Evolutionary conservation across 2,329 filamentous ascomycete species (phyloP), one percentile per base, ranked within the genome.

Genomic region (Biscogniauxia sp.): DNA sequence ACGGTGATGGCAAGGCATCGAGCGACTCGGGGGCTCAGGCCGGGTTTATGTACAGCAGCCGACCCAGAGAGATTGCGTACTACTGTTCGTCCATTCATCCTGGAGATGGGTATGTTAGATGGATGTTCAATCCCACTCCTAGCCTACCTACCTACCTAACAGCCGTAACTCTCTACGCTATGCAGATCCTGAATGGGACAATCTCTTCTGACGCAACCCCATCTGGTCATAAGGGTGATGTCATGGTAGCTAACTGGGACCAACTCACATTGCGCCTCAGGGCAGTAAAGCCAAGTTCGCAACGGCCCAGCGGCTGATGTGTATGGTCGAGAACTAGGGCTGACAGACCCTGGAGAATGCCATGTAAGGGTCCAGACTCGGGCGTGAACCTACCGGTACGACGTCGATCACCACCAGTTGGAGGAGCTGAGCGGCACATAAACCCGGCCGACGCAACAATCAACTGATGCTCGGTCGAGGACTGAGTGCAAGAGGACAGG

Each of bases 331-430:
- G 54, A 53, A 32, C 20, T 62, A 59, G 61, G 62, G 61, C 65
- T 62, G 62, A 64, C 58, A 26, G 52, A 25, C 50, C 58, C 19
- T 51, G 51, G 37, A 61, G 56, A 45, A 45, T 60, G 55, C 50
- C 17, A 23, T 45, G 37, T 60, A 41, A 61, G 59, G 65, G 61
- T 53, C 64, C 62, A 65, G 62, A 64, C 62, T 54, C 49, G 28
- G 51, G 52, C 37, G 28, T 28, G 41, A 58, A 63, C 57, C 32
- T 13, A 19, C 26, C 2, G 26, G 6, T n/a, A n/a, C n/a, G n/a
- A n/a, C 57, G 69, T 61, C 63, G 69, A 70, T 70, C 69, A 58
- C 61, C 63, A 62, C 56, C 25, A 32, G 61, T 67, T 63, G 6
- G 61, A 63, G 60, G 51, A 20, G 26, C 53, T 53, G 62, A 59